Percentiles rank a stretch among this genome's conserved stretches.
These are phyloP conservation scores for Paecilomyces niveus DNA, from an alignment of 2,329 filamentous ascomycete genomes.

Conservation along the genomic window DNA sequence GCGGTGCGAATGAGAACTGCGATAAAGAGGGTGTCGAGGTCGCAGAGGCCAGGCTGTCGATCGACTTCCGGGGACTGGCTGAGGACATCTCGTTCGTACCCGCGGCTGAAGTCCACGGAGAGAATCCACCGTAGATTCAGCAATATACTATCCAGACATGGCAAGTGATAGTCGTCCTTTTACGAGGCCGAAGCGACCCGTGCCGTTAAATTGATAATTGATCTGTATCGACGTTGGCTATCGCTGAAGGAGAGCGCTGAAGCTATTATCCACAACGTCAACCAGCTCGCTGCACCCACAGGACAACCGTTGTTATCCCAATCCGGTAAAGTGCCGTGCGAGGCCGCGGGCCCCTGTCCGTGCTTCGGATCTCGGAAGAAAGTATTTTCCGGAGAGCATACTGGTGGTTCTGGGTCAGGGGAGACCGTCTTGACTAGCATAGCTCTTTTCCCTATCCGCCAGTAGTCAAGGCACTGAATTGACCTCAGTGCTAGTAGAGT, in stretches of 20 bases:
- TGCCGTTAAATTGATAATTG: neutral
- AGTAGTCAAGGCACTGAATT: neutral
- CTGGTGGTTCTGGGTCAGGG: neutral
- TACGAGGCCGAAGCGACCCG: neutral
- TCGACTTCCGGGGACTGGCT: constrained; percentile 56
- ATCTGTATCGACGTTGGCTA: neutral
- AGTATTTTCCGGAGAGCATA: neutral
- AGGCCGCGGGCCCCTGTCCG: neutral
- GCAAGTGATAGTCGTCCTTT: neutral
- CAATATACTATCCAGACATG: neutral
- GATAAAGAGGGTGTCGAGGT: constrained; percentile 45
- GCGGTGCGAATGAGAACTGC: constrained; percentile 39
- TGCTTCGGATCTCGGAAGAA: neutral
- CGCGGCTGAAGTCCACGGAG: constrained; percentile 24
- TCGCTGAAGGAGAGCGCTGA: neutral
- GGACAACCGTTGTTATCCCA: neutral
- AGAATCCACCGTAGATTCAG: constrained; percentile 19
- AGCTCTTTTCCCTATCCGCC: neutral
- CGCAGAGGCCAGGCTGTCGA: constrained; percentile 56
- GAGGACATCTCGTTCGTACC: constrained; percentile 51
- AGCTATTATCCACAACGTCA: neutral
- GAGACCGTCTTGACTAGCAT: neutral
- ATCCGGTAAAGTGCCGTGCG: neutral
- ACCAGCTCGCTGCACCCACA: neutral
- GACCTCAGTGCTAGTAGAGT: neutral